These are phyloP conservation scores for Thecaphora frezii DNA, from an alignment of 1,284 basidiomycete genomes.

Conservation along the genomic window DNA sequence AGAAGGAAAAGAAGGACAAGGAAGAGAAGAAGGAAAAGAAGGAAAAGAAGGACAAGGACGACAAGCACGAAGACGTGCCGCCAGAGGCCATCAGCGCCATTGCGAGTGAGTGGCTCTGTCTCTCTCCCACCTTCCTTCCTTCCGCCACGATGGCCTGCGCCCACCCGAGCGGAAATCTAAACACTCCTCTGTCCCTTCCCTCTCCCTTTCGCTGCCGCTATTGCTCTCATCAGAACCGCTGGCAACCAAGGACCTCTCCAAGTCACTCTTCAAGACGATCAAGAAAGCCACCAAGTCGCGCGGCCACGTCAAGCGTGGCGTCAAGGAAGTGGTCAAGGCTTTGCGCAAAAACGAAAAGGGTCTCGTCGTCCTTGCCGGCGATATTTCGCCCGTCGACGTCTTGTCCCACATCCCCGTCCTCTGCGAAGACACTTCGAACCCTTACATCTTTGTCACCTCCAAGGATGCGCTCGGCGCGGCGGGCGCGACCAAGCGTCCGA, in stretches of 20 bases:
- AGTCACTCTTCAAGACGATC: conserved; percentile 58
- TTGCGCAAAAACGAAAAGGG: conserved; percentile 58
- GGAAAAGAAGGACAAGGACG: conserved; percentile 20
- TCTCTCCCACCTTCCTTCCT: not conserved
- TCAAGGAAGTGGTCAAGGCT: conserved; percentile 58
- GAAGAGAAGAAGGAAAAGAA: conserved; percentile 48
- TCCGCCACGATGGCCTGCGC: not conserved
- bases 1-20: conserved; percentile 43
- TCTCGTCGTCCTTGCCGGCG: conserved; percentile 87
- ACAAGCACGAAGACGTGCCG: conserved; percentile 21
- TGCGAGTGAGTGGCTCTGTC: conserved; percentile 20
- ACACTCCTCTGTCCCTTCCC: not conserved
- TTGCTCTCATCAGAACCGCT: conserved; percentile 45
- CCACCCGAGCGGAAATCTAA: too few relatives aligned
- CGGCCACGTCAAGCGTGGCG: conserved; percentile 58
- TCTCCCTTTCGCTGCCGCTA: too few relatives aligned
- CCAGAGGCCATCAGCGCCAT: conserved; percentile 40
- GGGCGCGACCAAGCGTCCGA: conserved; percentile 94
- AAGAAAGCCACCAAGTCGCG: conserved; percentile 57
- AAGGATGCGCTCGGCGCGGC: conserved; percentile 82
- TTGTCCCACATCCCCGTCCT: conserved; percentile 93
- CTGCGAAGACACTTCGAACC: conserved; percentile 90
- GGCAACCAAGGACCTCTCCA: conserved; percentile 48
- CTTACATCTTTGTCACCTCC: conserved; percentile 71
- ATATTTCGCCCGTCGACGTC: conserved; percentile 97